Evolutionary conservation across 2,329 filamentous ascomycete genomes (phyloP).

Genomic region (Penicillium concentricum): DNA sequence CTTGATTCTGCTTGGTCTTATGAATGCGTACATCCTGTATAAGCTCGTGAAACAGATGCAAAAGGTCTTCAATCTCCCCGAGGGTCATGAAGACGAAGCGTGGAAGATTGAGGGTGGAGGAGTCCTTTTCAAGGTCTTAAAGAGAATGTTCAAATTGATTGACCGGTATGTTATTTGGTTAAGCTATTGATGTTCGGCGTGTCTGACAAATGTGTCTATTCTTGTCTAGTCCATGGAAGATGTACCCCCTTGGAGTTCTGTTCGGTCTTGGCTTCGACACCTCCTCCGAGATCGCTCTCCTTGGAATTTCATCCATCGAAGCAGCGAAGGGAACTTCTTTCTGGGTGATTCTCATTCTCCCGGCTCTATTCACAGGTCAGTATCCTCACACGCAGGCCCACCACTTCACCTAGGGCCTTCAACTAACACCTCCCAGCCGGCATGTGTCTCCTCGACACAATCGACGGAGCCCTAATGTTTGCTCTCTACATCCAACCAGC

Average conservation of each 20-base stretch:
- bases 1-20: conserved; percentile 74
- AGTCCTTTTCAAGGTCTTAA: conserved; percentile 68
- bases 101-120: conserved; percentile 76
- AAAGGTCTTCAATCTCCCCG: conserved; percentile 54
- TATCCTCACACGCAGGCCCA: background rate
- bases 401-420: background rate
- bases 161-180: conserved; percentile 44
- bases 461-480: conserved; percentile 94
- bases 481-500: conserved; percentile 71
- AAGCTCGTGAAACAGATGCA: conserved; percentile 70
- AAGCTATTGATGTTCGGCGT: background rate
- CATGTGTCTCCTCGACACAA: conserved; percentile 93
- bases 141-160: conserved; percentile 72
- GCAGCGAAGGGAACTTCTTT: conserved; percentile 82
- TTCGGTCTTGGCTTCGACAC: conserved; percentile 96
- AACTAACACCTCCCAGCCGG: conserved; percentile 56
- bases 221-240: conserved; percentile 69
- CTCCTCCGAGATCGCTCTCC: conserved; percentile 84
- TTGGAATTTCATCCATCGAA: conserved; percentile 87
- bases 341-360: conserved; percentile 93
- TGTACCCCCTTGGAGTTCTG: conserved; percentile 85
- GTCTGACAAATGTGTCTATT: background rate
- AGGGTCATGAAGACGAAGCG: conserved; percentile 50
- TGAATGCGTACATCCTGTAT: conserved; percentile 83
- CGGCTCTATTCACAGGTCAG: conserved; percentile 78